Evolutionary conservation across 441 rosid species (phyloP).

Genomic region (Adansonia grandidieri): DNA sequence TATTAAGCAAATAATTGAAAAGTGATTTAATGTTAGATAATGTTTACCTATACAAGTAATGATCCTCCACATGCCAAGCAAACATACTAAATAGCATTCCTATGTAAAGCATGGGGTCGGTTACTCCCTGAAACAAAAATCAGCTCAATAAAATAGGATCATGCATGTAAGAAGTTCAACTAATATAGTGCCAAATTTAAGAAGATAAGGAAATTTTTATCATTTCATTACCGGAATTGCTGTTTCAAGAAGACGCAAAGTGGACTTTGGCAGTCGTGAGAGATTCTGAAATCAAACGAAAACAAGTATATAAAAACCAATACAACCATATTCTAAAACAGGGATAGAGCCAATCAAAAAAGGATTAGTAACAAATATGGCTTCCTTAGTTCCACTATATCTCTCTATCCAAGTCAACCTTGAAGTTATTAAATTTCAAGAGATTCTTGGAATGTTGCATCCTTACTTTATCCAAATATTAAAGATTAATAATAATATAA

Average conservation of each 20-base stretch:
- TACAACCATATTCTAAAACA: background rate
- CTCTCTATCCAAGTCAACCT: conserved; percentile 8
- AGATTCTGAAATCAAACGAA: conserved; percentile 54
- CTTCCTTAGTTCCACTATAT: background rate
- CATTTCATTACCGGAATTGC: conserved; percentile 70
- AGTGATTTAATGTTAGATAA: background rate
- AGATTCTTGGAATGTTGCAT: background rate
- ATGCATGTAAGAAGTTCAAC: background rate
- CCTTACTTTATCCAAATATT: background rate
- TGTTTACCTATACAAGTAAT: conserved; percentile 88
- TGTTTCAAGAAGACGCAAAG: conserved; percentile 83
- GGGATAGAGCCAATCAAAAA: conserved; percentile 6
- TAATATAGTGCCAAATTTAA: background rate
- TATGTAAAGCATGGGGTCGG: conserved; percentile 99
- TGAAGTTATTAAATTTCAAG: background rate
- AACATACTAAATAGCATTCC: conserved; percentile 99
- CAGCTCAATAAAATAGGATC: conserved; percentile 21
- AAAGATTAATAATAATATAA: background rate
- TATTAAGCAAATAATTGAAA: background rate
- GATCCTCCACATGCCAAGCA: conserved; percentile 99
- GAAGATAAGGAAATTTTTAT: background rate
- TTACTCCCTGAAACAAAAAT: conserved; percentile 81
- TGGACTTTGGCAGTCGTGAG: conserved; percentile 80
- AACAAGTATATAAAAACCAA: conserved; percentile 14
- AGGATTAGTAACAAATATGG: conserved; percentile 7